Base-by-base conservation (phyloP, 2,329 filamentous ascomycete genomes). In the Fusarium incarnatum region DNA sequence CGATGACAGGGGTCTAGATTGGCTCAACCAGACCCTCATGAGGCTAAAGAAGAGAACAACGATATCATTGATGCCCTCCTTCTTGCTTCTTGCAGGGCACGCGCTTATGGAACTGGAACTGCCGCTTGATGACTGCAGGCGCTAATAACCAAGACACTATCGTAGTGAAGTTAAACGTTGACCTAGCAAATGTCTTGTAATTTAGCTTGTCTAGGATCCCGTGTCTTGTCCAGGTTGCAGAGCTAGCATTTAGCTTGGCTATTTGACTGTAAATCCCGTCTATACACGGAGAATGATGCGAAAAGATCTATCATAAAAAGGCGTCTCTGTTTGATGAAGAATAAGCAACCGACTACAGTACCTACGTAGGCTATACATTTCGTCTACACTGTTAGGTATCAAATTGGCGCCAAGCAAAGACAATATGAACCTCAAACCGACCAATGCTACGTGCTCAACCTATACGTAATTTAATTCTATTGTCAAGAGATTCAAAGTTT, bases 111-210 rank as follows among this genome's bases (percentile, higher is more conserved):
- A 45, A 64, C 54, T 54, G 30, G 23, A 45, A 64, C 54, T 60
- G 42, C 63, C 54, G 47, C 57, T 70, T 32, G 32, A 60, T 54
- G 56, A 32, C 30, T 54, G 52, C 46, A 67, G 62, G 37, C 46
- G 63, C 63, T 46, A 42, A 60, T 30, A 47, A 46, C 47, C 46
- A 71, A 60, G 62, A 63, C 67, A 67, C 50, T 70, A 56, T 27
- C 23, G 28, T 30, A 41, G 32, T 28, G 20, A 22, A 28, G 34
- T 37, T 30, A 46, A 55, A 46, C 12, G 27, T 46, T 55, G n/a
- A 25, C 27, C 40, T 44, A 54, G 23, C 34, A 48, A 46, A 56
- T 60, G 44, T 50, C 49, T 56, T 34, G 20, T 34, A 55, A 45
- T 52, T 45, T 56, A 28, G 61, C 55, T 30, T 18, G n/a, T 58